phyloP scores from a whole-genome alignment of 2,329 filamentous ascomycete species.

The Sordariomycetes sp. region DNA sequence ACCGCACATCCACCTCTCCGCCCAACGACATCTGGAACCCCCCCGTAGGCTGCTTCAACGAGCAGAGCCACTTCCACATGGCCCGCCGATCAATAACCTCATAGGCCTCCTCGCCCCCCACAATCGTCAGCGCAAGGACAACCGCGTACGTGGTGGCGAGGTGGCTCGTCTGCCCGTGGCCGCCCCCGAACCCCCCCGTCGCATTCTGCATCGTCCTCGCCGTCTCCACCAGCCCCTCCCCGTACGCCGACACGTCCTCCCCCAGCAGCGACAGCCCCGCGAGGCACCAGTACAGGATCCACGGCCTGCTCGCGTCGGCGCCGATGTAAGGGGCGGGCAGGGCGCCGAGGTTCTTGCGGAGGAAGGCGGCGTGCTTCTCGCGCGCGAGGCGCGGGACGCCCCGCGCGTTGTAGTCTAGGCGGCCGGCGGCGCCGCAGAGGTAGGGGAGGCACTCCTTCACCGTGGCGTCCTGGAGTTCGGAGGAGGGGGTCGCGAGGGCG shows the following conservation, averaged over 20 bases:
- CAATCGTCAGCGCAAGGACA: slow-evolving; percentile 63
- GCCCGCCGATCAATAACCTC: slow-evolving; percentile 65
- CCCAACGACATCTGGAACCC: slow-evolving; percentile 80
- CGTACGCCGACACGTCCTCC: slow-evolving; percentile 56
- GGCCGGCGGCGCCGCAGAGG: slow-evolving; percentile 40
- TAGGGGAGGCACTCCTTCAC: slow-evolving; percentile 56
- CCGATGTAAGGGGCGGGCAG: slow-evolving; percentile 59
- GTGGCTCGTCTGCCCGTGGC: slow-evolving; percentile 83
- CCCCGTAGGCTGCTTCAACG: slow-evolving; percentile 74
- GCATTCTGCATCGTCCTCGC: slow-evolving; percentile 71
- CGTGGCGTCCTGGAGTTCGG: slow-evolving; percentile 53
- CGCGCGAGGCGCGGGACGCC: slow-evolving; percentile 67
- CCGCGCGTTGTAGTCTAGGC: slow-evolving; percentile 47
- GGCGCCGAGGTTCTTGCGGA: slow-evolving; percentile 41
- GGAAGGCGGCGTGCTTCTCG: slow-evolving; percentile 44
- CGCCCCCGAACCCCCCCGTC: slow-evolving; percentile 79
- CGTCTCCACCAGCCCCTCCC: slow-evolving; percentile 58
- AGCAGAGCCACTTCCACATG: slow-evolving; percentile 86
- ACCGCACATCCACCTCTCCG: slow-evolving; percentile 88
- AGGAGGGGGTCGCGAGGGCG: slow-evolving; percentile 52
- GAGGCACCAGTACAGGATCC: slow-evolving; percentile 90
- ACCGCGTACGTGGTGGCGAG: slow-evolving; percentile 81
- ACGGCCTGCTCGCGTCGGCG: slow-evolving; percentile 79
- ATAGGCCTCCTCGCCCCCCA: slow-evolving; percentile 63
- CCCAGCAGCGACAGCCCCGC: slow-evolving; percentile 64